Base-by-base conservation (phyloP, 2,329 filamentous ascomycete genomes). In the Aschersonia sp. region DNA sequence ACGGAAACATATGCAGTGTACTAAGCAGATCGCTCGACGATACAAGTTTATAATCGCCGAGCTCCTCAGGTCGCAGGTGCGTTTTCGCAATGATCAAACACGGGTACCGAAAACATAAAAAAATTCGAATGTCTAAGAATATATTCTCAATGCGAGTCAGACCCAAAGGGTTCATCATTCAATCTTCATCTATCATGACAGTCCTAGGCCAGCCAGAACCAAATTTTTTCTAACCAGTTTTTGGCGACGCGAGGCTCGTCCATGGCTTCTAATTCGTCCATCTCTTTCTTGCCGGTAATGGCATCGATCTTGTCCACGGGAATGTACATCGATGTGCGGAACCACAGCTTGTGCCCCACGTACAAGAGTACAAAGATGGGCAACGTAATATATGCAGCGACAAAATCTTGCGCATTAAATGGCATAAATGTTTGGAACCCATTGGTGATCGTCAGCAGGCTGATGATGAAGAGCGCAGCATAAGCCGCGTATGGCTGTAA, bases 371-470 rank as follows among this genome's bases (percentile, higher is more conserved):
- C 53, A 60, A 84, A 84, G 53, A 72, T 74, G 43, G 70, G 80
- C 0, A 83, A 66, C 8, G 71, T 82, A 56, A 84, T 69, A 55
- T 81, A 87, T 55, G 65, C 71, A 0, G 76, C 74, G n/a, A 82
- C 50, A 56, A 92, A 92, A 55, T 70, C 70, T 5, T 71, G 68
- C 0, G 72, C 73, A 12, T 69, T 74, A 74, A 80, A 90, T 31
- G 78, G 76, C 59, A 82, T 83, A 59, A 90, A 89, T 11, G 83
- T 75, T 37, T 80, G 74, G 63, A 88, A 90, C 1, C 84, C 85
- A 55, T 87, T 87, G 54, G 85, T 81, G 4, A 89, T 63, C 1
- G 73, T 76, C n/a, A 89, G 68, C 30, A 86, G 63, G 4, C 62
- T 59, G 47, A 87, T 73, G 30, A 78, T 58, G 12, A 73, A 59